phyloP scores from a whole-genome alignment of 257 asterid genomes.

The Coffea eugenioides region DNA sequence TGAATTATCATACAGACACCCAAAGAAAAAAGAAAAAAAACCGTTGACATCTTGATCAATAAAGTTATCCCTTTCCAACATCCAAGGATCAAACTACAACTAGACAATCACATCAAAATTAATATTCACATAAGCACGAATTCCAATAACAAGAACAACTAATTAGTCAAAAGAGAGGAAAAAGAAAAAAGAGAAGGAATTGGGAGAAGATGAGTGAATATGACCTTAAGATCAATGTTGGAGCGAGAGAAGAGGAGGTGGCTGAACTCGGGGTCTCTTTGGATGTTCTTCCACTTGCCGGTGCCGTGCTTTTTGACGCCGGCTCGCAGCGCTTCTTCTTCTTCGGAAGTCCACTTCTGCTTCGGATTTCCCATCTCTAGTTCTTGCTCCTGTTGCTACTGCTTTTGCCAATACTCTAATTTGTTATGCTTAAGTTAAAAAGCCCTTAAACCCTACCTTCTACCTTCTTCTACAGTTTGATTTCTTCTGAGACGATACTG shows the following conservation, averaged over 20 bases:
- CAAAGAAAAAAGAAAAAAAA: not conserved
- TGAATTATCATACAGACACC: not conserved
- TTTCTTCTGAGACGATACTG: too few species aligned
- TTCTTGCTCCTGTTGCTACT: too few species aligned
- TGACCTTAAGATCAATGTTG: slow-evolving; percentile 43
- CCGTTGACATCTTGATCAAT: not conserved
- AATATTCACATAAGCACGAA: not conserved
- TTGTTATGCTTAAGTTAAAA: too few species aligned
- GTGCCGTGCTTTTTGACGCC: slow-evolving; percentile 40
- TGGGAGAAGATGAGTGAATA: too few species aligned
- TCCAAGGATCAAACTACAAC: too few species aligned
- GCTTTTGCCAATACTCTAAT: too few species aligned
- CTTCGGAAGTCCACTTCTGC: slow-evolving; percentile 46
- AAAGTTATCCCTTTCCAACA: not conserved
- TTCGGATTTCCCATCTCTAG: slow-evolving; percentile 35
- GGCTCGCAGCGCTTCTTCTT: slow-evolving; percentile 40
- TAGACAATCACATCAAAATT: not conserved
- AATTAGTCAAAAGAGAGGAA: too few species aligned
- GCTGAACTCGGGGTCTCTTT: slow-evolving; percentile 35
- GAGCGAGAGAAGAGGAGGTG: slow-evolving; percentile 37
- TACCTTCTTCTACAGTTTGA: too few species aligned
- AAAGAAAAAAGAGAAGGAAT: not conserved
- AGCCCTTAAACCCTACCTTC: too few species aligned
- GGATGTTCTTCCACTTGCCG: slow-evolving; percentile 40
- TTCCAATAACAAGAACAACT: too few species aligned